Base-by-base conservation (phyloP, 345 rosid species). In the Boechera stricta region DNA sequence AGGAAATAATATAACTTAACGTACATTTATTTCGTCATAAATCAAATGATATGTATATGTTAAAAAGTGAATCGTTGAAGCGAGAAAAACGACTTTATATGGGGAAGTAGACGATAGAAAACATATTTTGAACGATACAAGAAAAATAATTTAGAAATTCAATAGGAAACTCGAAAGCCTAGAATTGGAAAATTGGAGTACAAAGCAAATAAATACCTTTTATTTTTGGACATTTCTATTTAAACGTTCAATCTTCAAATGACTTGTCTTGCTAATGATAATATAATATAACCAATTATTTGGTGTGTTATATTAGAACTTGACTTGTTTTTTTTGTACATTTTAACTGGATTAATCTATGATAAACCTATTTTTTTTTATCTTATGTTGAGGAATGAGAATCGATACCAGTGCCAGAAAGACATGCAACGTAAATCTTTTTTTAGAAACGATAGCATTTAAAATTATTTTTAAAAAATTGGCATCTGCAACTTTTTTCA, bases 41-140 rank as follows among this genome's bases (percentile, higher is more conserved):
- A 72, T 10, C 52, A 72, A 62, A 61, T 72, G 76, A 61, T 60
- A 45, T 47, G 7, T 21, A 32, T 31, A 12, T 70, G 31, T 47
- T 64, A 31, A 64, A 18, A 57, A 9, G 35, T 33, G 7, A 60
- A 59, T 60, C 7, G 1, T 47, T 59, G 53, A 18, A 55, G 24
- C 1, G 3, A 57, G 18, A 4, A 44, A 56, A 16, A 16, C 4
- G n/a, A 54, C 10, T 39, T 29, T 15, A 39, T 31, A 35, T 39
- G 8, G 9, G 18, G 55, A 42, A 35, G 5, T 32, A 29, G 18
- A 56, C 32, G 11, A 56, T n/a, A 28, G 12, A 29, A 69, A 56
- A 2, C 16, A 42, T 42, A 69, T 55, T 33, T 10, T 49, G 21
- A 49, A 51, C 11, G 4, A 35, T 18, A 18, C 6, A 18, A 18